These are phyloP conservation scores for Penicillium polonicum DNA, from an alignment of 2,329 filamentous ascomycete genomes.

Conservation along the genomic window DNA sequence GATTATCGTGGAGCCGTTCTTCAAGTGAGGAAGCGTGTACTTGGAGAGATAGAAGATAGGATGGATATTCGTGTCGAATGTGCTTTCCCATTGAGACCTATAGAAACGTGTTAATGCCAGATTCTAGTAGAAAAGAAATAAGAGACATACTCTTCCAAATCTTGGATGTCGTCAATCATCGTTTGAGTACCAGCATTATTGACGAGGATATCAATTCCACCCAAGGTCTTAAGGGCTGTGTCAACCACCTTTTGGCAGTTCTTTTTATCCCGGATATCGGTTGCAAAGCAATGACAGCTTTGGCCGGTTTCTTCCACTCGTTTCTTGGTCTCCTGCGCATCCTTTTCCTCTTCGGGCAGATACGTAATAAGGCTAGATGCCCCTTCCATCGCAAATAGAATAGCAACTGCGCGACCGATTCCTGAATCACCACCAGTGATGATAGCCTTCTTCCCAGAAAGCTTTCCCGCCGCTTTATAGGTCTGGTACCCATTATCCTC, in stretches of 20 bases:
- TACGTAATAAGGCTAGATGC: slow-evolving; percentile 72
- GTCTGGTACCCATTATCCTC: slow-evolving; percentile 65
- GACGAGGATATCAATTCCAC: slow-evolving; percentile 64
- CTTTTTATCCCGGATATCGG: slow-evolving; percentile 62
- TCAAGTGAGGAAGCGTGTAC: slow-evolving; percentile 72
- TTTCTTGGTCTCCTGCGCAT: slow-evolving; percentile 72
- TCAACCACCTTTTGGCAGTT: slow-evolving; percentile 70
- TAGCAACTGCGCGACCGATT: slow-evolving; percentile 71
- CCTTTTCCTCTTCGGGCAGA: slow-evolving; percentile 70
- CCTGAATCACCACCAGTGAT: slow-evolving; percentile 83
- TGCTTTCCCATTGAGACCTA: slow-evolving; percentile 73
- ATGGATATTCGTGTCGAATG: slow-evolving; percentile 81
- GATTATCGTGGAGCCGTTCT: slow-evolving; percentile 71
- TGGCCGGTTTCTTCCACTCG: slow-evolving; percentile 65
- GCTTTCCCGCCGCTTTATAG: slow-evolving; percentile 73
- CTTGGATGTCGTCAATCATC: slow-evolving; percentile 69
- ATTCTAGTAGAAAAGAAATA: not conserved
- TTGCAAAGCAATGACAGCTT: slow-evolving; percentile 62
- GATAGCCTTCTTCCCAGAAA: slow-evolving; percentile 69
- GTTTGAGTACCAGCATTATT: slow-evolving; percentile 75
- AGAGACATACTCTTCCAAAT: slow-evolving; percentile 60
- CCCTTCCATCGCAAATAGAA: slow-evolving; percentile 78
- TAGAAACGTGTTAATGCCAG: not conserved
- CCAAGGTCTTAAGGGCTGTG: slow-evolving; percentile 63
- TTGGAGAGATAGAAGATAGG: slow-evolving; percentile 78